Evolutionary conservation across 2,329 filamentous ascomycete species (phyloP), one percentile per base, ranked within the genome.

Genomic region (Leptographium galeiforme): DNA sequence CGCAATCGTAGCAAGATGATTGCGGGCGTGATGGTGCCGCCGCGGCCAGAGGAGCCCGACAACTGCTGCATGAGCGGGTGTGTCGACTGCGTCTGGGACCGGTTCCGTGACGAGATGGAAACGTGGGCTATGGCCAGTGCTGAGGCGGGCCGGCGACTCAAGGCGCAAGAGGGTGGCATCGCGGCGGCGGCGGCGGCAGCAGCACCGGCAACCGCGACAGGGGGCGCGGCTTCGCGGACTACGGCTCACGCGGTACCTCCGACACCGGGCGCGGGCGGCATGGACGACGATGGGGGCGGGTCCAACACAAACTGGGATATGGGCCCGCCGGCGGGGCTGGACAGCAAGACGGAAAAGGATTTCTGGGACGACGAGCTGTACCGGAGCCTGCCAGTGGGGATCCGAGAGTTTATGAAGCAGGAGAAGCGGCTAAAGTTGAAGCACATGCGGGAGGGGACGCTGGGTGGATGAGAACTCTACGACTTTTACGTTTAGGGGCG

Each of bases 61-160:
- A 96, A 98, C 65, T 98, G 93, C 76, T 98, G 93, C 70, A 98
- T 98, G 93, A 93, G 87, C 63, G 93, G 93, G 4, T 98, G 93
- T 66, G 91, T 95, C 49, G 90, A 97, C 67, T 98, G 93, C 67
- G 93, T 97, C 3, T 97, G 90, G 90, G 90, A 96, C 62, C 75
- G 81, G 52, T 97, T 84, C 68, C 78, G 90, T 10, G 91, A 98
- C 60, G 93, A 97, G 51, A 76, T 97, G 69, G 90, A 97, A 67
- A 86, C 87, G 55, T 97, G 89, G 88, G 85, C 83, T 5, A 71
- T 73, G 14, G 77, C 81, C 55, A 79, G 77, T 39, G 70, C 73
- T 5, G 77, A 84, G 63, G 89, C 88, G 1, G 77, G 82, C 61
- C 64, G 64, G 39, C 75, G 76, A 46, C 61, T 83, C 55, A 64